phyloP scores from a whole-genome alignment of 164 flowering plant species.

The Warburgia ugandensis region DNA sequence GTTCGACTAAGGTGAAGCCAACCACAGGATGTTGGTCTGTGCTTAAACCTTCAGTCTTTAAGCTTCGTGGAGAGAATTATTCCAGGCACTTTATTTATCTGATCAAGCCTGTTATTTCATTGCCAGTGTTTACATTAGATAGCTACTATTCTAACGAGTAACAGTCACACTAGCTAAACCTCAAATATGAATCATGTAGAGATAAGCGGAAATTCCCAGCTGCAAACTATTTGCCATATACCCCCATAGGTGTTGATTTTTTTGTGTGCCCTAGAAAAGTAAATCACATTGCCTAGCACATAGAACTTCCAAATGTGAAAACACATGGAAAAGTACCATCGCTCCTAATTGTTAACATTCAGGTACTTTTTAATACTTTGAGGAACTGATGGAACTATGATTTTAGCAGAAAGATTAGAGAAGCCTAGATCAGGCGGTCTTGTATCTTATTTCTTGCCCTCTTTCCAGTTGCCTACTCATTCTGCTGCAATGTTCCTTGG shows the following conservation, averaged over 20 bases:
- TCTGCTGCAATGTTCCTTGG: constrained; percentile 85
- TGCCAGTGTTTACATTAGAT: not conserved
- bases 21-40: constrained; percentile 71
- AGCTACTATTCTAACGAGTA: not conserved
- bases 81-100: constrained; percentile 52
- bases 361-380: constrained; percentile 29
- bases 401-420: constrained; percentile 1
- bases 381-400: not conserved
- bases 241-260: constrained; percentile 83
- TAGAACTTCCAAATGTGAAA: constrained; percentile 80
- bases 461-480: constrained; percentile 77
- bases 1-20: constrained; percentile 45
- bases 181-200: constrained; percentile 38
- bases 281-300: constrained; percentile 84
- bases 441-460: constrained; percentile 6
- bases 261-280: constrained; percentile 69
- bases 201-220: constrained; percentile 80
- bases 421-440: not conserved
- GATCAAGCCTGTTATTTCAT: not conserved
- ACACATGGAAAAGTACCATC: constrained; percentile 56
- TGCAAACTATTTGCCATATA: constrained; percentile 54
- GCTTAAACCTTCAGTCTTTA: constrained; percentile 71
- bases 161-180: too few species aligned
- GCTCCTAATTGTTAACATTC: constrained; percentile 85
- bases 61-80: constrained; percentile 75